These are phyloP conservation scores for Camellia granthamiana DNA, from an alignment of 148 eudicot genomes.

Conservation along the genomic window DNA sequence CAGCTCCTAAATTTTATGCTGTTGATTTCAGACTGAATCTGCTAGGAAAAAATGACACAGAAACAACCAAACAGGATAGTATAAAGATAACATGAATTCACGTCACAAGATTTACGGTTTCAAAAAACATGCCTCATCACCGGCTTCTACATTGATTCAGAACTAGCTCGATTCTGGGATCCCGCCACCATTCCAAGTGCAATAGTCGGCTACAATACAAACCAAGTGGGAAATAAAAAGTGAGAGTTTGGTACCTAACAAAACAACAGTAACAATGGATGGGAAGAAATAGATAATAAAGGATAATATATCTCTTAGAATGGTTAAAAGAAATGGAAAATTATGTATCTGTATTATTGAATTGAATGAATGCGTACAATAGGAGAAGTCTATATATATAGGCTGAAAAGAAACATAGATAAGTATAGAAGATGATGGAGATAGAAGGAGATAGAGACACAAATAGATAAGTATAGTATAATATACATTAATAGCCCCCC, in stretches of 20 bases:
- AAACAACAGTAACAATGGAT: not conserved
- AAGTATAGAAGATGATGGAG: no score
- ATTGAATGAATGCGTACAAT: no score
- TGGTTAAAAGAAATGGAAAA: no score
- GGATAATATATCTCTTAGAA: no score
- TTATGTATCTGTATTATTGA: no score
- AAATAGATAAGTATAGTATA: no score
- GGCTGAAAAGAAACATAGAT: no score
- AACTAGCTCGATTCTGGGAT: constrained; percentile 51
- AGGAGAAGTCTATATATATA: no score
- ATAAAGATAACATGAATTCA: constrained; percentile 38
- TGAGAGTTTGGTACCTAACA: not conserved
- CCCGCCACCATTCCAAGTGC: constrained; percentile 50
- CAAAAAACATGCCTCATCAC: constrained; percentile 57
- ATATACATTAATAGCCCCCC: no score
- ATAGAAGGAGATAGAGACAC: no score
- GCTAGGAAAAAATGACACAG: constrained; percentile 21
- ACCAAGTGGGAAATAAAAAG: not conserved
- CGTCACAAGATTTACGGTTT: constrained; percentile 18
- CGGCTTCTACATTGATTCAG: constrained; percentile 45
- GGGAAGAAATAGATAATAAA: not conserved
- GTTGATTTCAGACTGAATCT: constrained; percentile 45
- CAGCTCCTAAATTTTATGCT: constrained; percentile 19
- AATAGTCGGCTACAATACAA: constrained; percentile 43
- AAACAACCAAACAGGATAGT: constrained; percentile 34